Percentiles rank a stretch among this genome's conserved stretches.
phyloP scores from a whole-genome alignment of 257 asterid species.

The Solanum etuberosum region DNA sequence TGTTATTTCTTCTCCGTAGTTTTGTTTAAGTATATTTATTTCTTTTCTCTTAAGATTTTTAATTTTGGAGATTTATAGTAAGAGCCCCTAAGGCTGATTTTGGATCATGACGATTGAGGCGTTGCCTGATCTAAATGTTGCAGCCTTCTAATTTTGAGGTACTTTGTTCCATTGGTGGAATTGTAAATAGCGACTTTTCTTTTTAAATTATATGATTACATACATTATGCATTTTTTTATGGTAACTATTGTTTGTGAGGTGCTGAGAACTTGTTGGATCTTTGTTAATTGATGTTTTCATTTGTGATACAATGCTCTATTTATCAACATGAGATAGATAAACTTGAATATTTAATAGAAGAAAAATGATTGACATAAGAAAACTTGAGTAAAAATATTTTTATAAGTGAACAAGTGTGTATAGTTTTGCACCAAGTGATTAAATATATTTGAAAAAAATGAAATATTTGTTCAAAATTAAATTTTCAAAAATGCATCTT shows the following conservation, averaged over 20 bases:
- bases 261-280: background rate
- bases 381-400: background rate
- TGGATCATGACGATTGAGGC: background rate
- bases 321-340: background rate
- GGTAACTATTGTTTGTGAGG: background rate
- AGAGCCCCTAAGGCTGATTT: background rate
- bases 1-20: background rate
- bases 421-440: background rate
- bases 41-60: too few species aligned
- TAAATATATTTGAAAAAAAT: too few species aligned
- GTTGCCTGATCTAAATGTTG: background rate
- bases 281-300: background rate
- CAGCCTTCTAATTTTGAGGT: background rate
- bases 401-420: background rate
- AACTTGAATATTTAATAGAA: too few species aligned
- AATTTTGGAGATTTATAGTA: background rate
- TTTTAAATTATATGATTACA: too few species aligned
- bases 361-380: background rate
- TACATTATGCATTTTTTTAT: too few species aligned
- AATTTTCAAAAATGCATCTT: background rate
- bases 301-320: background rate
- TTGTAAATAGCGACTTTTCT: background rate
- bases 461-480: background rate
- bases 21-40: background rate
- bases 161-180: background rate